These are phyloP conservation scores for Hevea brasiliensis DNA, from an alignment of 345 rosid genomes.

Conservation along the genomic window DNA sequence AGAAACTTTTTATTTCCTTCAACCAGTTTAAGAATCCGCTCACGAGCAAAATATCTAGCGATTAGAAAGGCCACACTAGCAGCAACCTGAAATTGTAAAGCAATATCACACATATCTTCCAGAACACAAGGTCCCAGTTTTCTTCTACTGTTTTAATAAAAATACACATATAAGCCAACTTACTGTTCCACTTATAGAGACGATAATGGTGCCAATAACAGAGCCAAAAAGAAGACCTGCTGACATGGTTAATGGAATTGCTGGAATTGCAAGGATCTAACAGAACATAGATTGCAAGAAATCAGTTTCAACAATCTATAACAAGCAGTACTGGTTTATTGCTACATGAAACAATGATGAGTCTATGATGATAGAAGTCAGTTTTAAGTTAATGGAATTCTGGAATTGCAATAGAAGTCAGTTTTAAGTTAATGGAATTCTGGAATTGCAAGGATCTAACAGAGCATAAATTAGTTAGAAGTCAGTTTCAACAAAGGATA, in stretches of 20 bases:
- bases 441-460: conserved; percentile 88
- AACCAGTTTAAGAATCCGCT: conserved; percentile 87
- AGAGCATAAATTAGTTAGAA: conserved; percentile 10
- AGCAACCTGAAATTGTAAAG: conserved; percentile 59
- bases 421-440: conserved; percentile 95
- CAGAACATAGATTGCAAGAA: conserved; percentile 7
- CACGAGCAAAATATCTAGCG: conserved; percentile 97
- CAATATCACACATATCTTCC: conserved; percentile 18
- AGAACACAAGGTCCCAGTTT: conserved; percentile 6
- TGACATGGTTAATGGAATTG: conserved; percentile 94
- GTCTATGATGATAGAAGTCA: no score
- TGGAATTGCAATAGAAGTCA: no score
- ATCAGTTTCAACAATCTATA: conserved; percentile 13
- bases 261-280: conserved; percentile 93
- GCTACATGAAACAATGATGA: not conserved
- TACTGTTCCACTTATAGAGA: conserved; percentile 98
- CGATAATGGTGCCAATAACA: conserved; percentile 78
- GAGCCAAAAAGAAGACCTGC: conserved; percentile 99
- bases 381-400: no score
- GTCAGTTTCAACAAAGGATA: conserved; percentile 14
- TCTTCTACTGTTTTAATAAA: not conserved
- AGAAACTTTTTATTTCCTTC: conserved; percentile 94
- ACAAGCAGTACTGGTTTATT: not conserved
- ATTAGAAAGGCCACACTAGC: conserved; percentile 91
- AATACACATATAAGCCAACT: conserved; percentile 22